Evolutionary conservation across 2,329 filamentous ascomycete species (phyloP).

Genomic region (Colletotrichum orbiculare): DNA sequence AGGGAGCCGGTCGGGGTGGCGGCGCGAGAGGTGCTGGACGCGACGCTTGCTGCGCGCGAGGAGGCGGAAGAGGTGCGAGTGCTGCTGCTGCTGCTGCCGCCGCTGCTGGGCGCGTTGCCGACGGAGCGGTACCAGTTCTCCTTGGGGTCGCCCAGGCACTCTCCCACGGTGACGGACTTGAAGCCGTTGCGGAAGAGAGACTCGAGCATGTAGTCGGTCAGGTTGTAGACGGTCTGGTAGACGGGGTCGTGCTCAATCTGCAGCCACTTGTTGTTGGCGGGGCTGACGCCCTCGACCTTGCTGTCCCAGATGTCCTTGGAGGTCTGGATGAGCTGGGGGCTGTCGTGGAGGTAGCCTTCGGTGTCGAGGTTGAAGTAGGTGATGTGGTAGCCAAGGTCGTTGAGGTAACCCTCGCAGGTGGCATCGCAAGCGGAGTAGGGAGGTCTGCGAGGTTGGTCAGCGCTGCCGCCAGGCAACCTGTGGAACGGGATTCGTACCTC

Average conservation of each 20-base stretch:
- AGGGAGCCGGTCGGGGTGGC: slow-evolving; percentile 32
- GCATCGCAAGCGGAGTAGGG: slow-evolving; percentile 57
- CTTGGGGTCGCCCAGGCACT: slow-evolving; percentile 64
- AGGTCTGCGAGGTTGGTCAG: slow-evolving; percentile 41
- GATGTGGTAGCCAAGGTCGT: slow-evolving; percentile 49
- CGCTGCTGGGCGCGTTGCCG: slow-evolving; percentile 10
- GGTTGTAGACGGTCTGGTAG: slow-evolving; percentile 51
- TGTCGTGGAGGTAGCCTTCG: slow-evolving; percentile 47
- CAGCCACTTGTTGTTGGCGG: slow-evolving; percentile 40
- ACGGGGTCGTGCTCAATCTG: slow-evolving; percentile 55
- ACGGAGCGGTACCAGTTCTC: slow-evolving; percentile 65
- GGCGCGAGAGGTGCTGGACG: slow-evolving; percentile 16
- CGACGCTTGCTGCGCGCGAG: slow-evolving; percentile 1
- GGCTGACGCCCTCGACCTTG: slow-evolving; percentile 44
- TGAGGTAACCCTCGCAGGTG: slow-evolving; percentile 30
- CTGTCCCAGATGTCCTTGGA: slow-evolving; percentile 52
- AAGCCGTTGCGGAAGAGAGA: slow-evolving; percentile 52
- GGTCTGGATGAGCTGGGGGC: slow-evolving; percentile 45
- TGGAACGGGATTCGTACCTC: slow-evolving; percentile 38
- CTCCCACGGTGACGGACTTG: slow-evolving; percentile 58
- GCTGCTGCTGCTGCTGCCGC: slow-evolving; percentile 10
- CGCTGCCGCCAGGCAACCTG: neutral
- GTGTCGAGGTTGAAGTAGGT: slow-evolving; percentile 52
- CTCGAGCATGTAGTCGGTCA: slow-evolving; percentile 51
- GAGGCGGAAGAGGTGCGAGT: slow-evolving; percentile 10